These are phyloP conservation scores for Codiaeum variegatum DNA, from an alignment of 441 rosid species.

Conservation along the genomic window DNA sequence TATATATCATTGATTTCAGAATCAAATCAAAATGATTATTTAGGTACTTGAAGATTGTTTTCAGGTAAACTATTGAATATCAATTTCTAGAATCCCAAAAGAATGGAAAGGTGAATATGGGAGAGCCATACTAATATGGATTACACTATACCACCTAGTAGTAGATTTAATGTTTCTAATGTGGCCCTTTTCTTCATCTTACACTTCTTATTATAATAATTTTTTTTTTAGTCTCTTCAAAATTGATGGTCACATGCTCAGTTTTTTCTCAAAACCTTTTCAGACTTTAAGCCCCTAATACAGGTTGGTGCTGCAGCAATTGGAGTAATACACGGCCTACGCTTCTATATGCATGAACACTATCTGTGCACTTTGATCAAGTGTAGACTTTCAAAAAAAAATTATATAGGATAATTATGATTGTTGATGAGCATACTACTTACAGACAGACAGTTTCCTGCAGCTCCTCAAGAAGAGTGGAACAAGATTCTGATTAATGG, in stretches of 20 bases:
- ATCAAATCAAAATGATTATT: not conserved
- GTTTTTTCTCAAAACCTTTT: not conserved
- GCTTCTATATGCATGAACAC: not conserved
- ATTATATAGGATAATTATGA: not conserved
- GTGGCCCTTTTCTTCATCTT: not conserved
- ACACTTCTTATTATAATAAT: not conserved
- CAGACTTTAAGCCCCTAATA: not conserved
- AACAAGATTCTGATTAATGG: slow-evolving; percentile 66
- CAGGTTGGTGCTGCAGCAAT: not conserved
- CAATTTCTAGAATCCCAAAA: not conserved
- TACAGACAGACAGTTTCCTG: slow-evolving; percentile 14
- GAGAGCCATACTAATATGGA: not conserved
- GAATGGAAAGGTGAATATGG: not conserved
- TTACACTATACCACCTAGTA: not conserved
- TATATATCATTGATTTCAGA: not conserved
- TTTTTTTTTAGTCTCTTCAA: not conserved
- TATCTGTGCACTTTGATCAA: not conserved
- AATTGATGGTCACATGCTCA: not conserved
- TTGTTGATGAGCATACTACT: not conserved
- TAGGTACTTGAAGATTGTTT: not conserved
- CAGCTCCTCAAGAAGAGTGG: slow-evolving; percentile 93
- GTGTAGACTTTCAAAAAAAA: slow-evolving; percentile 1
- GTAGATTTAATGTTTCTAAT: not conserved
- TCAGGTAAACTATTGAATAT: not conserved
- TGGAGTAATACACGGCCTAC: not conserved